Conservation (phyloP, 371 early-diverging fungal species). For the Apophysomyces ossiformis region DNA sequence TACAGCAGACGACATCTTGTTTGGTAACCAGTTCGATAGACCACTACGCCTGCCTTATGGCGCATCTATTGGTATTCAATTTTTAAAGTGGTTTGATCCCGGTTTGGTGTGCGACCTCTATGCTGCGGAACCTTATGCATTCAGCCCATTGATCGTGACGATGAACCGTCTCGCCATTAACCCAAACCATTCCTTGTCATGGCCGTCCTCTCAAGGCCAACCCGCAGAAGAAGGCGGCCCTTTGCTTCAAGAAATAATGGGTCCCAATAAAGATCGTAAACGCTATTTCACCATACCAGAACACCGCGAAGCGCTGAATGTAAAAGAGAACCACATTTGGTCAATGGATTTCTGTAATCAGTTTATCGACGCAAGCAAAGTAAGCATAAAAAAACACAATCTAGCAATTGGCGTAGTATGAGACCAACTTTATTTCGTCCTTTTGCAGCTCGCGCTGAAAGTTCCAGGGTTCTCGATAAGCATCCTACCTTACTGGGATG, state of each 20-base stretch:
- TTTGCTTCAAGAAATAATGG: constrained; percentile 22
- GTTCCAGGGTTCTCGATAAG: constrained; percentile 69
- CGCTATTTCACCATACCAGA: constrained; percentile 26
- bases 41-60: constrained; percentile 73
- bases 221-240: constrained; percentile 45
- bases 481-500: constrained; percentile 69
- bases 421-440: not conserved
- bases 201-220: constrained; percentile 49
- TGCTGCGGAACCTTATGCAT: constrained; percentile 75
- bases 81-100: constrained; percentile 81
- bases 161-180: constrained; percentile 70
- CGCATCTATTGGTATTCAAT: constrained; percentile 72
- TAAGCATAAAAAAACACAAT: not conserved
- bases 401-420: not conserved
- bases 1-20: constrained; percentile 73
- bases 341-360: constrained; percentile 73
- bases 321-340: constrained; percentile 59
- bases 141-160: constrained; percentile 72
- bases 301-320: constrained; percentile 41
- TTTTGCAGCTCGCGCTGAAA: constrained; percentile 39
- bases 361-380: constrained; percentile 63
- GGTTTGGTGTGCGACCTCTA: constrained; percentile 77
- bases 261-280: constrained; percentile 44
- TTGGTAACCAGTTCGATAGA: constrained; percentile 80
- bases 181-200: constrained; percentile 33